Base-by-base conservation (phyloP, 2,329 filamentous ascomycete genomes). In the Acrocalymma vagum region DNA sequence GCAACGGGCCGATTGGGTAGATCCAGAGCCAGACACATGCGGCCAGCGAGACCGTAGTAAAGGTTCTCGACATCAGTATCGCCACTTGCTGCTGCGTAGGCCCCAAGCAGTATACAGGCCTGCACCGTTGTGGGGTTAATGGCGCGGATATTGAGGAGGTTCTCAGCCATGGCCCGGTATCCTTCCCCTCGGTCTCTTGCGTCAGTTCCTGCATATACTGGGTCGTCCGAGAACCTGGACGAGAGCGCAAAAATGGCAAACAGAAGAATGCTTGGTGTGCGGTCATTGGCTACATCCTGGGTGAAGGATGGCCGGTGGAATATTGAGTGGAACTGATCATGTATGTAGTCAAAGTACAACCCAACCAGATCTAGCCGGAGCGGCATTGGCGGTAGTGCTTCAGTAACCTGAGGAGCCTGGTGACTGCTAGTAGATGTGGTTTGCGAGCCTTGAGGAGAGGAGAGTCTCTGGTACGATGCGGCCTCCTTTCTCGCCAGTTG, bases 301-400 rank as follows among this genome's bases (percentile, higher is more conserved):
- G 52, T 48, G 29, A 59, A 59, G 2, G 53, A 57, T 5, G 20
- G 40, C 13, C 50, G 50, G 8, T 59, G 55, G 9, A 57, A 59
- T 42, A 59, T 53, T 5, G 51, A 59, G 27, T 59, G 55, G 6
- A 55, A 59, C 11, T 59, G 55, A 20, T 59, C 55, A 29, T 59
- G 55, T 0, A 59, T 59, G 43, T 57, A 57, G 34, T 59, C 53
- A 35, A 59, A 59, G 30, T 59, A 59, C 34, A 59, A 36, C 14
- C 33, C 42, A 10, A 54, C 47, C 16, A 59, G 28, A 21, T 55
- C 53, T 11, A 29, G 43, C 32, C 55, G 48, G 24, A 57, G 24
- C 5, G 44, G 36, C 36, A 51, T 44, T 14, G 46, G 42, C 10
- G 55, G 51, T 10, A 58, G 42, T 9, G 50, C 40, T 21, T 29